Conservation (phyloP, 179 eudicot genomes). For the Patellifolia procumbens region DNA sequence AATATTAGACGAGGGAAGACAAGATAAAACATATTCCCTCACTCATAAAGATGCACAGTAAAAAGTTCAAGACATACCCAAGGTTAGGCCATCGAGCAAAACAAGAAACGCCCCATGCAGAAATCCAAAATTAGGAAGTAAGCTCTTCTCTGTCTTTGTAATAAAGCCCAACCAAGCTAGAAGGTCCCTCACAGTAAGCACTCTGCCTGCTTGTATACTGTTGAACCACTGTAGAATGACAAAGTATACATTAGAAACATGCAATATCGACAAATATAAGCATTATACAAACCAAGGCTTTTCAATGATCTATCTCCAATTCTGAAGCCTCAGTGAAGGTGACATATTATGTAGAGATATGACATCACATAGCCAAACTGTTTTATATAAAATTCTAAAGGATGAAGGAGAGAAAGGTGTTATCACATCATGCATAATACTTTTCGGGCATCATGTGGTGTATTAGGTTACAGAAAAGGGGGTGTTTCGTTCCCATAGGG, state of each 20-base stretch:
- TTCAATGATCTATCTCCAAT: too few species aligned
- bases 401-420: too few species aligned
- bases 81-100: constrained; percentile 87
- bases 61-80: constrained; percentile 50
- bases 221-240: constrained; percentile 78
- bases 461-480: too few species aligned
- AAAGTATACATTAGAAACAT: background rate
- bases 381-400: too few species aligned
- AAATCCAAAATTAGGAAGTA: constrained; percentile 58
- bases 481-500: too few species aligned
- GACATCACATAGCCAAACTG: too few species aligned
- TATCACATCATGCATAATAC: too few species aligned
- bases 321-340: too few species aligned
- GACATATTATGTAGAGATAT: too few species aligned
- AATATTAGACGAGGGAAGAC: background rate
- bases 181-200: constrained; percentile 89
- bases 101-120: constrained; percentile 92
- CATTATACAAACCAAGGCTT: too few species aligned
- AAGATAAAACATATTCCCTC: background rate
- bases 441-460: too few species aligned
- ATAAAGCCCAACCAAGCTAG: constrained; percentile 91
- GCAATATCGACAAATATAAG: too few species aligned
- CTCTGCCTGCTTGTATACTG: constrained; percentile 68
- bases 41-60: background rate
- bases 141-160: constrained; percentile 45